Evolutionary conservation across 1,284 basidiomycete species (phyloP), one percentile per base, ranked within the genome.

Genomic region (Exsudoporus floridanus): DNA sequence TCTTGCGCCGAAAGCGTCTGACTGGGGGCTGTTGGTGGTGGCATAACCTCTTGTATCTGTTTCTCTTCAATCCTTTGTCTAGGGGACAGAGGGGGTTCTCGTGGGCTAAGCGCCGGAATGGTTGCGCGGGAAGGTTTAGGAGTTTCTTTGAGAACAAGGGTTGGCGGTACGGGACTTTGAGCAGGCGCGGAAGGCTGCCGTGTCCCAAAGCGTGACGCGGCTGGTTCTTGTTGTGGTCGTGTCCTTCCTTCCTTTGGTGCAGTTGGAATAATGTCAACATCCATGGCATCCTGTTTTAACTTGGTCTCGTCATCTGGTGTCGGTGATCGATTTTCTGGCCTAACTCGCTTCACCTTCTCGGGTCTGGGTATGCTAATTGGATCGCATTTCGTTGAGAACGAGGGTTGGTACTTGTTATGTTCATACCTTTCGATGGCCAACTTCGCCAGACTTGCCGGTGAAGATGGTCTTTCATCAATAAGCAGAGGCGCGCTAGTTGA

Each of bases 1-100:
- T 90, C 90, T 60, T 90, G 88, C 0, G 90, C 90, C n/a, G 84
- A 85, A 9, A 74, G 69, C 0, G 87, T 91, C 60, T 90, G 88
- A 60, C 90, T 92, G 2, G 90, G 90, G 40, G 76, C 82, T n/a
- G 72, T 74, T 16, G 89, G 89, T 13, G 90, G 89, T 23, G 87
- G 87, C 90, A 92, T 92, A 14, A 35, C 52, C 0, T 69, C 70
- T 40, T 57, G 68, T 19, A 30, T 37, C 21, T 60, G 63, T 30
- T 56, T 71, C 28, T 67, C 70, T 33, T 69, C 70, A 14, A 40
- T 31, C 50, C 57, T 64, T 45, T 50, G 60, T 40, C 75, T 73
- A 30, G 78, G 77, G 4, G 77, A 77, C 49, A 76, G 73, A 14
- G 72, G 68, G 0, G 71, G 58, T 40, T 80, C 76, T 59, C 73